Percentiles rank a stretch among this genome's conserved stretches.
Evolutionary conservation across 139 green algal species (phyloP).

Genomic region (Chlamydomonas sphaeroides): DNA sequence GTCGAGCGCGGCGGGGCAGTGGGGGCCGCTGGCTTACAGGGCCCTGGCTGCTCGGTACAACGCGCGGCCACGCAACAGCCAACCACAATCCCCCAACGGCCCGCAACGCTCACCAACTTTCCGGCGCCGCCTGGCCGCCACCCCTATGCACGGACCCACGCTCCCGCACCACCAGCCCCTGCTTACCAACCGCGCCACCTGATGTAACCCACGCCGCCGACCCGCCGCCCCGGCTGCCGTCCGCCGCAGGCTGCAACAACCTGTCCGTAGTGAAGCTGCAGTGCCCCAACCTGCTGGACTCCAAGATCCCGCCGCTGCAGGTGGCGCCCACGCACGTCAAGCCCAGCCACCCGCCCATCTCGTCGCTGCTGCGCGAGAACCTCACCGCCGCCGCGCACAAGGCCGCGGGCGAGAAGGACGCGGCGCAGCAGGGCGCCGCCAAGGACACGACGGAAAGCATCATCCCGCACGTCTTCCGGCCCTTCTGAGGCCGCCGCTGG

Average conservation of each 20-base stretch:
- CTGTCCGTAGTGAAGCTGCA: slow-evolving; percentile 64
- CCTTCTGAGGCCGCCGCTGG: slow-evolving; percentile 40
- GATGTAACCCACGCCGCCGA: too few relatives aligned
- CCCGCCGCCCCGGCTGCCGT: too few relatives aligned
- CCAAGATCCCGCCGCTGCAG: slow-evolving; percentile 53
- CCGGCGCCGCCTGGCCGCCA: too few relatives aligned
- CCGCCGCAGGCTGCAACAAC: slow-evolving; percentile 40
- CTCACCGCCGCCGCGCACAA: slow-evolving; percentile 44
- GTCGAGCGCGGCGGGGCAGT: too few relatives aligned
- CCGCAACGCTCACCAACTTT: too few relatives aligned
- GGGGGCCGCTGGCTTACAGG: too few relatives aligned
- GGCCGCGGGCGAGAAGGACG: slow-evolving; percentile 56
- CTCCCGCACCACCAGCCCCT: too few relatives aligned
- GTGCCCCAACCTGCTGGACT: slow-evolving; percentile 58
- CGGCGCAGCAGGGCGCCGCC: slow-evolving; percentile 41
- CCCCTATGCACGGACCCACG: too few relatives aligned
- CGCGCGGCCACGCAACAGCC: too few relatives aligned
- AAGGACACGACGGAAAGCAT: slow-evolving; percentile 48
- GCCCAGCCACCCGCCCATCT: slow-evolving; percentile 68
- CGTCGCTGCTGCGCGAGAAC: slow-evolving; percentile 65
- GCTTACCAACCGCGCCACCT: too few relatives aligned
- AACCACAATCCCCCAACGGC: too few relatives aligned
- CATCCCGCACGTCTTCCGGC: slow-evolving; percentile 52
- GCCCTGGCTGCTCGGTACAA: too few relatives aligned
- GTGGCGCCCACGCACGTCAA: slow-evolving; percentile 52